Evolutionary conservation across 768 basidiomycete species (phyloP).

Genomic region (Ephemerocybe angulata): DNA sequence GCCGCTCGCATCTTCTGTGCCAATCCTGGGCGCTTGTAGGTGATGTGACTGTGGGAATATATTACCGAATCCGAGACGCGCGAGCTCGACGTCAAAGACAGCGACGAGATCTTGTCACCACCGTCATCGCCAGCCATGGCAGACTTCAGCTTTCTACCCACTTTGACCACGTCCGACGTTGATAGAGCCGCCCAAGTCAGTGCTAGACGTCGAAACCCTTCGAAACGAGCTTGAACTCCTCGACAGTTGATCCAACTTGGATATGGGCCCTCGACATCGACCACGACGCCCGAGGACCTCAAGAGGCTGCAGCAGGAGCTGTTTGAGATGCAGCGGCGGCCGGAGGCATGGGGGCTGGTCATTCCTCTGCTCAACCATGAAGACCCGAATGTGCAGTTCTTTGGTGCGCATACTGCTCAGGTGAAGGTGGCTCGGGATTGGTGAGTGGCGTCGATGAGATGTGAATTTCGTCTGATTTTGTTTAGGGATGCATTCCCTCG

Average conservation of each 20-base stretch:
- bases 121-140: constrained; percentile 2
- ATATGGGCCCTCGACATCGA: constrained; percentile 48
- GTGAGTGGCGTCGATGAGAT: constrained; percentile 38
- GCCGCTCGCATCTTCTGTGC: too few species aligned
- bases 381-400: constrained; percentile 88
- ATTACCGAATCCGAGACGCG: neutral
- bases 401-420: constrained; percentile 89
- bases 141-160: constrained; percentile 12
- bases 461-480: constrained; percentile 5
- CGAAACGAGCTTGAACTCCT: constrained; percentile 3
- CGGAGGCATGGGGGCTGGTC: constrained; percentile 82
- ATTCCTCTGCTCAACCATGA: constrained; percentile 67
- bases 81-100: neutral
- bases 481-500: constrained; percentile 71
- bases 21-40: too few species aligned
- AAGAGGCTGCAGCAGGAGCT: constrained; percentile 67
- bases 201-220: constrained; percentile 2
- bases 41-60: neutral
- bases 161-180: constrained; percentile 14
- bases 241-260: constrained; percentile 66
- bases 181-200: constrained; percentile 13
- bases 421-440: constrained; percentile 94
- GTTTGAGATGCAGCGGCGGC: constrained; percentile 70
- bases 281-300: constrained; percentile 53
- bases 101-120: neutral